These are phyloP conservation scores for Torulaspora microellipsoides DNA, from an alignment of 805 yeast genomes.

Conservation along the genomic window DNA sequence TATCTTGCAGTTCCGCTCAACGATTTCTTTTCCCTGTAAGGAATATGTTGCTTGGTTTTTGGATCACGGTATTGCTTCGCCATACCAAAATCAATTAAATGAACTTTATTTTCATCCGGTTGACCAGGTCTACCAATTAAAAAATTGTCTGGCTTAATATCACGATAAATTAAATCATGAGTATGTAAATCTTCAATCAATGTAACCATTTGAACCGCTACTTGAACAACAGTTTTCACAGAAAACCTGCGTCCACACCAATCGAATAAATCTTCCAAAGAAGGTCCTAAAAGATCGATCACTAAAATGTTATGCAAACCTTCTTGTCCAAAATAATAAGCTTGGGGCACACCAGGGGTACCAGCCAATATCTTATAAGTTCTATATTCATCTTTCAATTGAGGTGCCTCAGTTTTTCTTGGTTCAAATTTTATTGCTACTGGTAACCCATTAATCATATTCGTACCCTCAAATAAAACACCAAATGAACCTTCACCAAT, in stretches of 20 bases:
- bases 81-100: conserved; percentile 97
- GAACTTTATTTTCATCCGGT: conserved; percentile 77
- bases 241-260: conserved; percentile 95
- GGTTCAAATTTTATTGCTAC: conserved; percentile 98
- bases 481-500: conserved; percentile 99
- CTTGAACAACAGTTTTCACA: conserved; percentile 86
- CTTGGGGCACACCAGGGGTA: conserved; percentile 83
- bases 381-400: conserved; percentile 91
- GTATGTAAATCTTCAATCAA: conserved; percentile 84
- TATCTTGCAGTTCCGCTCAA: conserved; percentile 97
- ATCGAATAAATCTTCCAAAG: conserved; percentile 92
- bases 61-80: conserved; percentile 98
- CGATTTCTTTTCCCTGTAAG: conserved; percentile 93
- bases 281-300: conserved; percentile 92
- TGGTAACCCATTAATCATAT: conserved; percentile 82
- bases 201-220: conserved; percentile 90
- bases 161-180: conserved; percentile 88
- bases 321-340: conserved; percentile 98
- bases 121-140: conserved; percentile 86
- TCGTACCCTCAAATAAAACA: conserved; percentile 92
- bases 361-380: conserved; percentile 87
- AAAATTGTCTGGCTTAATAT: conserved; percentile 96
- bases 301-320: conserved; percentile 94
- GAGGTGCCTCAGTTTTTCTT: conserved; percentile 95
- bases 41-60: conserved; percentile 89